Evolutionary conservation across 177 flowering plant species (phyloP).

Genomic region (Vitis hybrid): DNA sequence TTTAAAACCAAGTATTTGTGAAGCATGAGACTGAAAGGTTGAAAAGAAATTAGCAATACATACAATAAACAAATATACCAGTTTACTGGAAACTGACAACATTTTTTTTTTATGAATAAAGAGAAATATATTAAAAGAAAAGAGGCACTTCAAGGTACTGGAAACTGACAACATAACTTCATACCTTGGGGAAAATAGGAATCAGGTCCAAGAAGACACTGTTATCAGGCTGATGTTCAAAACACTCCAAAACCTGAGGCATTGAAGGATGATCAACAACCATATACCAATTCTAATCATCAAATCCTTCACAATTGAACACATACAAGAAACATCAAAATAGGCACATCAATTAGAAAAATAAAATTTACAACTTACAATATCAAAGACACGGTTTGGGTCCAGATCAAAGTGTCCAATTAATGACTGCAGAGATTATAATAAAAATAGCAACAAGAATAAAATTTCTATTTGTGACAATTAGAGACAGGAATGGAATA

Average conservation of each 20-base stretch:
- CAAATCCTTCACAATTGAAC: background rate
- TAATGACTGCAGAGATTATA: slow-evolving; percentile 65
- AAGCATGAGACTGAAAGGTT: slow-evolving; percentile 86
- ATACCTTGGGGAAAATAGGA: slow-evolving; percentile 95
- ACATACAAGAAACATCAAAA: background rate
- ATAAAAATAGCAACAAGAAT: slow-evolving; percentile 4
- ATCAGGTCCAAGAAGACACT: slow-evolving; percentile 72
- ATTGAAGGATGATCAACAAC: slow-evolving; percentile 1
- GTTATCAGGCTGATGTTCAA: slow-evolving; percentile 83
- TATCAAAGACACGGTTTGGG: slow-evolving; percentile 98
- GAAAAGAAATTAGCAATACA: slow-evolving; percentile 5
- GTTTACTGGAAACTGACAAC: background rate
- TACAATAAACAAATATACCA: background rate
- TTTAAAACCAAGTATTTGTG: slow-evolving; percentile 97
- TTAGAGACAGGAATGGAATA: background rate
- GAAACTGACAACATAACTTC: background rate
- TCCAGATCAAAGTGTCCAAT: slow-evolving; percentile 99
- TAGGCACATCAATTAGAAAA: background rate
- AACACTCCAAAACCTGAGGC: slow-evolving; percentile 89
- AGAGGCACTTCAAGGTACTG: background rate
- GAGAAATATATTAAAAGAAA: too few species aligned
- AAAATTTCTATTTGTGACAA: background rate
- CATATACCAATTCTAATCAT: background rate
- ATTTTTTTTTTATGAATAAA: too few species aligned
- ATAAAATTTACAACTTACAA: slow-evolving; percentile 58